Evolutionary conservation across 1,284 basidiomycete species (phyloP).

Genomic region (Rhodotorula sp.): DNA sequence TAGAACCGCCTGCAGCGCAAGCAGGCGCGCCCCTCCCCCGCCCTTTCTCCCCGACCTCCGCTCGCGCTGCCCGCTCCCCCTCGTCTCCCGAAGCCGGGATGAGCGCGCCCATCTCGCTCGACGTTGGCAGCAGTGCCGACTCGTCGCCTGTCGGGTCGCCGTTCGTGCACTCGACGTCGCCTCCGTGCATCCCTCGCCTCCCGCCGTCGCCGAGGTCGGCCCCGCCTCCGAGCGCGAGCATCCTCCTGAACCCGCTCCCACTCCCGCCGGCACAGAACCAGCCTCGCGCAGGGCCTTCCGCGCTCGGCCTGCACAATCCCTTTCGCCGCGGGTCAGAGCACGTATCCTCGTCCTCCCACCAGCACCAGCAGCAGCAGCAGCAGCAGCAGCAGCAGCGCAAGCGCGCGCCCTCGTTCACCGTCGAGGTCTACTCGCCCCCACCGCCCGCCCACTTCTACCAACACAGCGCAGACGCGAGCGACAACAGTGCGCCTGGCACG

Average conservation of each 20-base stretch:
- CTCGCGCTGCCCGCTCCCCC: neutral
- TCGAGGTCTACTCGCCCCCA: slow-evolving; percentile 27
- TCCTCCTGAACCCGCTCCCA: slow-evolving; percentile 34
- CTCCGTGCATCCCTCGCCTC: slow-evolving; percentile 16
- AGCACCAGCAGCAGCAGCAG: neutral
- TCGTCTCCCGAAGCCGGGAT: neutral
- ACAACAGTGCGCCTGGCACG: neutral
- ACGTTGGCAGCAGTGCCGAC: neutral
- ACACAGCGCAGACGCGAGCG: neutral
- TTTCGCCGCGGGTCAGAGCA: neutral
- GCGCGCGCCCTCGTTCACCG: slow-evolving; percentile 7
- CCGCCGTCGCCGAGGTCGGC: slow-evolving; percentile 12
- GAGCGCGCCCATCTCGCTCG: neutral
- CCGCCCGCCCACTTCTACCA: slow-evolving; percentile 18
- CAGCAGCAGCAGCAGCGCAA: neutral
- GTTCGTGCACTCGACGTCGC: slow-evolving; percentile 8
- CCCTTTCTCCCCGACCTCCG: neutral
- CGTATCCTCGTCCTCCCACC: neutral
- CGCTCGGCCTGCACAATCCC: neutral
- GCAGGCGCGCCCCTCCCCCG: neutral
- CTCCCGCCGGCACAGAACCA: neutral
- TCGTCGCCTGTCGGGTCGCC: neutral
- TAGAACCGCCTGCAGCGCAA: no score
- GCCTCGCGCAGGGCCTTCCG: neutral
- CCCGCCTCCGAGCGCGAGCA: slow-evolving; percentile 16